A percentile compares a stretch with the other conserved stretches of the same genome.
phyloP scores from a whole-genome alignment of 345 rosid species.

The Sisymbrium irio region DNA sequence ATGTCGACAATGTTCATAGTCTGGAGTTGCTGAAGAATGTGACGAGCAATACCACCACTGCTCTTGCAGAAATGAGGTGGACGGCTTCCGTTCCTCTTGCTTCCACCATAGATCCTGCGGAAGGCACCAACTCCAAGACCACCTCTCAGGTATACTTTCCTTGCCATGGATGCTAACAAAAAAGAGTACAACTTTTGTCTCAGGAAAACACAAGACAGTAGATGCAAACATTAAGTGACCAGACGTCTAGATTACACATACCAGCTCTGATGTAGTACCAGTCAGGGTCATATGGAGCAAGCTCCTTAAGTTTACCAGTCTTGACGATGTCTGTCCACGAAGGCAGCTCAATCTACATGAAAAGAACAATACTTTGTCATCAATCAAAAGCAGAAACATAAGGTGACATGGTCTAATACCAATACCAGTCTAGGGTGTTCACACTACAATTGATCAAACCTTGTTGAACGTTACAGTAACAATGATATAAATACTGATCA shows the following conservation, averaged over 20 bases:
- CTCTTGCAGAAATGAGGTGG: constrained; percentile 44
- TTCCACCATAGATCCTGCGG: constrained; percentile 44
- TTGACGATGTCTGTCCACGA: constrained; percentile 71
- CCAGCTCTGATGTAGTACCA: constrained; percentile 72
- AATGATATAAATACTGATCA: not conserved
- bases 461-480: not conserved
- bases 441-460: not conserved
- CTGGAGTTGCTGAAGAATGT: constrained; percentile 44
- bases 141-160: constrained; percentile 40
- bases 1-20: constrained; percentile 40
- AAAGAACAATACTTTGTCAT: not conserved
- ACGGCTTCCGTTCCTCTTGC: constrained; percentile 44
- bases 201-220: not conserved
- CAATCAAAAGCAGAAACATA: not conserved
- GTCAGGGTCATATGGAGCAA: constrained; percentile 74
- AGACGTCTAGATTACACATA: constrained; percentile 5
- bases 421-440: not conserved
- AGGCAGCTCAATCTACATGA: constrained; percentile 57
- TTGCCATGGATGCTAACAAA: constrained; percentile 42
- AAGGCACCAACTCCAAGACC: constrained; percentile 45
- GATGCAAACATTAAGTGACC: not conserved
- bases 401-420: not conserved
- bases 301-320: constrained; percentile 66
- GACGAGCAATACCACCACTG: constrained; percentile 44
- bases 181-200: not conserved